Conservation (phyloP, 2,329 filamentous ascomycete species). For the Penicillium sumatraense region DNA sequence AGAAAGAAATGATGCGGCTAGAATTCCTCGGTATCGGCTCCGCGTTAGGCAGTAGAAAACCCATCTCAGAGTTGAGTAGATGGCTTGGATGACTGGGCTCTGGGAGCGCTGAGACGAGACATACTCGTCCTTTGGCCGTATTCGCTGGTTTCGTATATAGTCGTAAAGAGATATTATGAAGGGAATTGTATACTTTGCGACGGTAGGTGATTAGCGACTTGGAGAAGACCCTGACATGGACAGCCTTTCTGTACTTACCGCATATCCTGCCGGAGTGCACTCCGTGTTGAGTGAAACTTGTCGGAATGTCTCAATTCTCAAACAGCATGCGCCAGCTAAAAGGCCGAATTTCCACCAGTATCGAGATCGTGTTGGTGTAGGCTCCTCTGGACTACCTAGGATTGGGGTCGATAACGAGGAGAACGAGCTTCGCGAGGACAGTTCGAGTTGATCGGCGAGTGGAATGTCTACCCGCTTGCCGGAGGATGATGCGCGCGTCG, state of each 20-base stretch:
- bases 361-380: constrained; percentile 4
- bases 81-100: constrained; percentile 17
- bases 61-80: constrained; percentile 35
- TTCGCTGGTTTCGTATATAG: constrained; percentile 39
- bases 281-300: constrained; percentile 47
- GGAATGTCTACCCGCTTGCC: constrained; percentile 35
- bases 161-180: constrained; percentile 49
- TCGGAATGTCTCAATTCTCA: constrained; percentile 40
- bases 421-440: constrained; percentile 16
- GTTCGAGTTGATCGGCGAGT: constrained; percentile 32
- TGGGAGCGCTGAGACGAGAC: constrained; percentile 22
- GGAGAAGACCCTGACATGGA: background rate
- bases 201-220: constrained; percentile 17
- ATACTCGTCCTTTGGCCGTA: constrained; percentile 28
- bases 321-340: constrained; percentile 10
- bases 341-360: constrained; percentile 21
- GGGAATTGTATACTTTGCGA: constrained; percentile 42
- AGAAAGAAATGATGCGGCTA: constrained; percentile 43
- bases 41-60: constrained; percentile 35
- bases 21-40: constrained; percentile 43
- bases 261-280: constrained; percentile 44
- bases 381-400: constrained; percentile 6
- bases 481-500: constrained; percentile 27
- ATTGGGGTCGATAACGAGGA: constrained; percentile 16
- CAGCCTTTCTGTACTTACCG: constrained; percentile 31